Conservation (phyloP, 768 basidiomycete species). For the Russula emetica region DNA sequence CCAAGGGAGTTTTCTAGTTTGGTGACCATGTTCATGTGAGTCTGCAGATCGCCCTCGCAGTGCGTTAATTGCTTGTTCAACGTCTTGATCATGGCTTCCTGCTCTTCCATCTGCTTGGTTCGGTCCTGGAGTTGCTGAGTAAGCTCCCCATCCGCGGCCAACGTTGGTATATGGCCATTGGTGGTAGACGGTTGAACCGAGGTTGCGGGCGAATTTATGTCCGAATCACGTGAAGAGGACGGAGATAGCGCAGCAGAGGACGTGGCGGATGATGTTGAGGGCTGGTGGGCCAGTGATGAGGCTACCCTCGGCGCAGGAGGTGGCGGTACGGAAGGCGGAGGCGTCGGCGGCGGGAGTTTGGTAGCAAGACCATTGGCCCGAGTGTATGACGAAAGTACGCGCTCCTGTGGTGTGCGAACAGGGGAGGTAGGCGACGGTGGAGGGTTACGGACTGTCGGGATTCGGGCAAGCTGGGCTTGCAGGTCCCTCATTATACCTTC, state of each 20-base stretch:
- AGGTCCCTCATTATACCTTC: conserved; percentile 71
- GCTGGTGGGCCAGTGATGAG: conserved; percentile 50
- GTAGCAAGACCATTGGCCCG: conserved; percentile 59
- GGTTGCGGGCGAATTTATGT: conserved; percentile 58
- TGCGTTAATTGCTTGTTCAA: conserved; percentile 92
- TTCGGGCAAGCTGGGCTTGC: conserved; percentile 65
- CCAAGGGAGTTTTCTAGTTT: conserved; percentile 82
- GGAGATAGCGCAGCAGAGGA: conserved; percentile 51
- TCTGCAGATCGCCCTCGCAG: conserved; percentile 86
- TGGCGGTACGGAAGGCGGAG: conserved; percentile 83
- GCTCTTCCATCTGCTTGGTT: conserved; percentile 71
- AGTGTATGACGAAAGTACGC: conserved; percentile 43
- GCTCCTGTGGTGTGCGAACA: conserved; percentile 48
- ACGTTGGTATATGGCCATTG: conserved; percentile 34
- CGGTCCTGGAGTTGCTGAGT: conserved; percentile 64
- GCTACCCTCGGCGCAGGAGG: conserved; percentile 66
- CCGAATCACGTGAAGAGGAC: conserved; percentile 64
- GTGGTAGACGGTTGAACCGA: conserved; percentile 35
- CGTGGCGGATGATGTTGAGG: conserved; percentile 47
- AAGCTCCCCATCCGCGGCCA: conserved; percentile 52
- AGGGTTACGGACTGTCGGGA: conserved; percentile 38
- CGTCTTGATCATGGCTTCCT: conserved; percentile 88
- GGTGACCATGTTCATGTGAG: conserved; percentile 84
- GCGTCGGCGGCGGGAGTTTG: conserved; percentile 83
- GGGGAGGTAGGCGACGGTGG: conserved; percentile 46